These are phyloP conservation scores for Suillus sp. DNA, from an alignment of 768 basidiomycete genomes.

Conservation along the genomic window DNA sequence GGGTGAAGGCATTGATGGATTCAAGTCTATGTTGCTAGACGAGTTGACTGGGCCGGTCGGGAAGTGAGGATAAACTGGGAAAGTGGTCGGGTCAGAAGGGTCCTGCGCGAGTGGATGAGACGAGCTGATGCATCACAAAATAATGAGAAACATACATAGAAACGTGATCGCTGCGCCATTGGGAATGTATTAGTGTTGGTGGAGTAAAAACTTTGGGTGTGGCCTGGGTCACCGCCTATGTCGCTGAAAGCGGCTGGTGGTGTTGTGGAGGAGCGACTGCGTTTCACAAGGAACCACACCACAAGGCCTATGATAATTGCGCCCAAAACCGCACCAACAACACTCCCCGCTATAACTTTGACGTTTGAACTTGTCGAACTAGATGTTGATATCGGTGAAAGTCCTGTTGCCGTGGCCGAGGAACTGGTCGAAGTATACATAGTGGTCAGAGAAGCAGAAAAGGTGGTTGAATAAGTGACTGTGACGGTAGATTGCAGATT, in stretches of 20 bases:
- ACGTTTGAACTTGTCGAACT: conserved; percentile 32
- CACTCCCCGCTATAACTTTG: conserved; percentile 64
- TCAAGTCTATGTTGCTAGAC: conserved; percentile 9
- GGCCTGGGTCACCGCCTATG: not conserved
- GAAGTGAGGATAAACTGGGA: conserved; percentile 31
- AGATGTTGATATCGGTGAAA: conserved; percentile 13
- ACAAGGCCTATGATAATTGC: conserved; percentile 41
- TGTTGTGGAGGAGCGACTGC: conserved; percentile 26
- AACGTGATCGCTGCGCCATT: conserved; percentile 23
- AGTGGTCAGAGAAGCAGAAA: conserved; percentile 20
- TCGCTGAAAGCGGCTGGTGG: conserved; percentile 19
- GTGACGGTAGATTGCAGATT: conserved; percentile 31
- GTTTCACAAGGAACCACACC: conserved; percentile 42
- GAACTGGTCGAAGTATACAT: conserved; percentile 15
- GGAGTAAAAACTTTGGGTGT: conserved; percentile 14
- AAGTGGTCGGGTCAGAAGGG: conserved; percentile 40
- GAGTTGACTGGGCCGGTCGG: conserved; percentile 14
- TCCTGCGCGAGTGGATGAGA: conserved; percentile 25
- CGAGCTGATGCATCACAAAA: conserved; percentile 1
- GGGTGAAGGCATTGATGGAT: conserved; percentile 12
- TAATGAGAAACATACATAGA: conserved; percentile 30
- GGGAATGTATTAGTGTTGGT: conserved; percentile 16
- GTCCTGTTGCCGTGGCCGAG: conserved; percentile 13
- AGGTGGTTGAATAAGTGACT: conserved; percentile 14
- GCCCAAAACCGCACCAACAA: conserved; percentile 58